Evolutionary conservation across 108 stramenopile genomes (phyloP), one percentile per base, ranked within the genome.

Genomic region (Nitzschia palea): DNA sequence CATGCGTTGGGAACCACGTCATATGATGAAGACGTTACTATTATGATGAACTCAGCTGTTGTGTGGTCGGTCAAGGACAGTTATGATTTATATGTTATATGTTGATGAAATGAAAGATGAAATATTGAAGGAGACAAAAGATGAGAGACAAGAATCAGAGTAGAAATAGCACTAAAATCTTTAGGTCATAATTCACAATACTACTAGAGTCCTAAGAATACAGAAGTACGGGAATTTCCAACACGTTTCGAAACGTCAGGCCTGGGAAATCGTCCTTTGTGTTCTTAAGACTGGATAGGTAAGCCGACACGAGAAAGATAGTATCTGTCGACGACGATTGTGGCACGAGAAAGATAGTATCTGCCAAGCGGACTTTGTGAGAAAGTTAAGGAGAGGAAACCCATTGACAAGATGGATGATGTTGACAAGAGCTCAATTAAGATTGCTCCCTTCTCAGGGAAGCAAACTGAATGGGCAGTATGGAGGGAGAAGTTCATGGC

Each of bases 401-500:
- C 37, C 37, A 10, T 8, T 14, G 8, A 14, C 8, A 40, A 40
- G 37, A 40, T 40, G 37, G 37, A 8, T 10, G 37, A 40, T 14
- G 37, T 10, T 8, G 37, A 40, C 14, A 40, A 40, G 37, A 40
- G 37, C 14, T 51, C 50, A n/a, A 23, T 51, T 17, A 51, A 51
- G 22, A 51, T 51, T 23, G 18, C 50, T 6, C 17, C 50, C 5
- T 51, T 51, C 50, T 22, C 17, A 15, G 50, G 50, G 18, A 51
- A 51, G 50, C 17, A 51, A n/a, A 23, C 50, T 23, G 22, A 23
- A 15, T 51, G 50, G 50, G 6, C 17, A 23, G 22, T 22, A 5
- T 51, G 50, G 50, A 51, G 50, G 6, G 50, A 51, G 22, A 51
- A 51, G 50, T 51, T 51, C 50, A 22, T 51, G 50, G 50, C 50